phyloP scores from a whole-genome alignment of 75 land plant species.

The Ceratopteris richardii region DNA sequence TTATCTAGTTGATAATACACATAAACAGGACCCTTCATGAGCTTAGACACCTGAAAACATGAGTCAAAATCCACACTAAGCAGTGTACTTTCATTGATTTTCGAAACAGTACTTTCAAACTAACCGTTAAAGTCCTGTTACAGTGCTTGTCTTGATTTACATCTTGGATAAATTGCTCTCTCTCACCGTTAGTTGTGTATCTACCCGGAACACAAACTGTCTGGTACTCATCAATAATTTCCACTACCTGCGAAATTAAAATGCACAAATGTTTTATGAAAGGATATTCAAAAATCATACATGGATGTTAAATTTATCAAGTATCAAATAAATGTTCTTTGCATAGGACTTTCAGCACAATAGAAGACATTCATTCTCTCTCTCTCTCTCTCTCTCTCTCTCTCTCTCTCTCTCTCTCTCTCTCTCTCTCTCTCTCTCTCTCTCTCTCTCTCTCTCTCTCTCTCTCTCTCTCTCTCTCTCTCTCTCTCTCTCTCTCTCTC shows the following conservation, averaged over 20 bases:
- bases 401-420: too few species aligned
- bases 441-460: too few species aligned
- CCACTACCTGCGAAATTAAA: constrained; percentile 66
- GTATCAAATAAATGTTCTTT: too few species aligned
- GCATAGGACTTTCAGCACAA: too few species aligned
- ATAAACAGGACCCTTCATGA: constrained; percentile 77
- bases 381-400: too few species aligned
- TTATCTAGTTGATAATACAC: constrained; percentile 74
- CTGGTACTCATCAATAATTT: constrained; percentile 62
- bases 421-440: too few species aligned
- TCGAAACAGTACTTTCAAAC: neutral
- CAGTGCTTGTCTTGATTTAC: constrained; percentile 20
- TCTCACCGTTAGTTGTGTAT: constrained; percentile 22
- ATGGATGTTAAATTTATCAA: too few species aligned
- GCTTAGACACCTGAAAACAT: constrained; percentile 37
- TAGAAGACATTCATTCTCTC: too few species aligned
- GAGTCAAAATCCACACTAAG: neutral
- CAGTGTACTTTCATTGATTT: neutral
- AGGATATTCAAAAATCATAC: too few species aligned
- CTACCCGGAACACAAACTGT: constrained; percentile 34
- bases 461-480: too few species aligned
- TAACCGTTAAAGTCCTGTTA: constrained; percentile 25
- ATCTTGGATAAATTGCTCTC: constrained; percentile 26
- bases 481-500: too few species aligned
- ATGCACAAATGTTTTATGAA: too few species aligned